Base-by-base conservation (phyloP, 495 filamentous ascomycete genomes). In the Penicillium egyptiacum region DNA sequence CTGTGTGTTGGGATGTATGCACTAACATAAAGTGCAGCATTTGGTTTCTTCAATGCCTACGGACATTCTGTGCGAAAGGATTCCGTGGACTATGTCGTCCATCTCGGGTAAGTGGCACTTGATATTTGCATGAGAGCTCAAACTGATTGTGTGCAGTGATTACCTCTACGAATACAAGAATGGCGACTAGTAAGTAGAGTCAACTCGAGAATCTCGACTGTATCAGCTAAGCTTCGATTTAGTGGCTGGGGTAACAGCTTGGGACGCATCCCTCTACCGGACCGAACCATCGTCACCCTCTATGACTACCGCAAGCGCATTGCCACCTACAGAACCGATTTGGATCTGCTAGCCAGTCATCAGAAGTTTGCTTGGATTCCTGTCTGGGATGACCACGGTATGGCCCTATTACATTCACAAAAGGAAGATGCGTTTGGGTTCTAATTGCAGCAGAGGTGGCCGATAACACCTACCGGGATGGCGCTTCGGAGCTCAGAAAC, bases 361-460 rank as follows among this genome's bases (percentile, higher is more conserved):
- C 76, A 81, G 58, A 72, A 76, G 26, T 87, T 83, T 57, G 76
- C 86, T 14, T 88, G 86, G 85, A 88, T 89, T 55, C 72, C 83
- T 5, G 84, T 86, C 10, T 89, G 86, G 86, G 86, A 88, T 66
- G 86, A 88, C 59, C 86, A 88, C 64, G 79, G 77, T 81, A 62
- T 23, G 63, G 49, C 11, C 9, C 42, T 44, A 20, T 28, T 2
- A 19, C 31, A 47, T 28, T 54, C 42, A 60, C 41, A 14, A 22
- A 22, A 42, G 19, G 42, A 43, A 43, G 2, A 43, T 23, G 22
- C n/a, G 22, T 44, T 44, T 44, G 42, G 42, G 22, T 44, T 44
- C 42, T 44, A 44, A 44, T 23, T 44, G 42, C 42, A 44, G 42
- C 22, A 76, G 83, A 88, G 67, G 77, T 87, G 30, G 82, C 81